These are phyloP conservation scores for Cucurbita maxima DNA, from an alignment of 306 rosid genomes.

Conservation along the genomic window DNA sequence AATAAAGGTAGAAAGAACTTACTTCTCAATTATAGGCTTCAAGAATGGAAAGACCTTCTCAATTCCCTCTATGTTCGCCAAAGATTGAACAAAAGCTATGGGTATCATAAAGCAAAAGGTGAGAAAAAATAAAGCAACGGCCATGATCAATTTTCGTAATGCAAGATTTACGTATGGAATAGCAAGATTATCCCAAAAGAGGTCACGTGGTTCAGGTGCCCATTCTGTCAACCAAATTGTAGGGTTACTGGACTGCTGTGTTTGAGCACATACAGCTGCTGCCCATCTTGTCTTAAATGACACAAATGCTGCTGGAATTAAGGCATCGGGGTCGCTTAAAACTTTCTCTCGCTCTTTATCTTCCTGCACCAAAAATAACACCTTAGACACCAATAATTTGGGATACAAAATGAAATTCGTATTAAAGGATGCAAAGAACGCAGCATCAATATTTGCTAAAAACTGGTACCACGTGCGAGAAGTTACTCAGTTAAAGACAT, in stretches of 20 bases:
- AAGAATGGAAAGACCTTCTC: slow-evolving; percentile 70
- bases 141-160: slow-evolving; percentile 47
- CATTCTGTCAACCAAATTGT: slow-evolving; percentile 88
- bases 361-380: slow-evolving; percentile 46
- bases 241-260: slow-evolving; percentile 72
- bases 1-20: slow-evolving; percentile 19
- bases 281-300: slow-evolving; percentile 82
- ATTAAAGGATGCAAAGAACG: background rate
- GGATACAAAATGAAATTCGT: background rate
- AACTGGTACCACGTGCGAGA: background rate
- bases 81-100: slow-evolving; percentile 76
- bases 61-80: slow-evolving; percentile 75
- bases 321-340: slow-evolving; percentile 35
- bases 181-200: slow-evolving; percentile 75
- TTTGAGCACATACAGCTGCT: slow-evolving; percentile 92
- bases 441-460: background rate
- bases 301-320: slow-evolving; percentile 86
- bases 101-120: slow-evolving; percentile 82
- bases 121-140: slow-evolving; percentile 39
- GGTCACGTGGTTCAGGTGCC: slow-evolving; percentile 90
- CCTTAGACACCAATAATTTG: background rate
- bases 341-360: slow-evolving; percentile 57
- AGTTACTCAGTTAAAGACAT: background rate
- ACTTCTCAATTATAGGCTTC: slow-evolving; percentile 49
- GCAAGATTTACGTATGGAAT: slow-evolving; percentile 70